Evolutionary conservation across 441 rosid genomes (phyloP), one percentile per base, ranked within the genome.

Genomic region (Gossypium schwendimanii): DNA sequence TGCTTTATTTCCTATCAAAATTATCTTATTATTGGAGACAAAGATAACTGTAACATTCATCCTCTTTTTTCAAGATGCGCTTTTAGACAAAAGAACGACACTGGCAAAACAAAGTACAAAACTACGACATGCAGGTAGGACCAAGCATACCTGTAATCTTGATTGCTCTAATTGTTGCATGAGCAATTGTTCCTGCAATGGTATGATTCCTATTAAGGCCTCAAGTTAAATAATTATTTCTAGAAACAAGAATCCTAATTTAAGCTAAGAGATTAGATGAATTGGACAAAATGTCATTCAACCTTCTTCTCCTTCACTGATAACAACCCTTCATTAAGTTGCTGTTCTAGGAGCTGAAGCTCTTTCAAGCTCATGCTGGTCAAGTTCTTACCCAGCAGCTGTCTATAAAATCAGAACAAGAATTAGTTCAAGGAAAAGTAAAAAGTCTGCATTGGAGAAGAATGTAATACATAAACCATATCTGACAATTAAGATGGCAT

Each of bases 241-340:
- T n/a, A 58, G 41, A 41, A 36, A 41, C 21, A 58, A 70, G 17
- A 50, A 49, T 26, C 23, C 33, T 23, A 28, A 57, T 23, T 10
- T 59, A 41, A 71, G 26, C 28, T 7, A 15, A 12, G 69, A 39
- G 14, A 44, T 76, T 18, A 65, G 21, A 33, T 15, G 39, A 73
- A 41, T 54, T 57, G 74, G 6, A 75, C 28, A 61, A 73, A 21
- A 12, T 50, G 73, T 33, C 33, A 28, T 28, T 18, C 18, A 64
- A 91, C 98, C 94, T 91, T 93, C 75, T 78, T 88, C 83, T 87
- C 94, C 83, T 87, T 90, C 59, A 91, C 94, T 47, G 88, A 85
- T 17, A 77, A 70, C 76, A 91, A 76, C 0, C 91, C 87, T 45
- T 83, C 91, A 64, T 75, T 82, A 41, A 90, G 73, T 79, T 91